Base-by-base conservation (phyloP, 2,329 filamentous ascomycete genomes). In the Zasmidium angulare region DNA sequence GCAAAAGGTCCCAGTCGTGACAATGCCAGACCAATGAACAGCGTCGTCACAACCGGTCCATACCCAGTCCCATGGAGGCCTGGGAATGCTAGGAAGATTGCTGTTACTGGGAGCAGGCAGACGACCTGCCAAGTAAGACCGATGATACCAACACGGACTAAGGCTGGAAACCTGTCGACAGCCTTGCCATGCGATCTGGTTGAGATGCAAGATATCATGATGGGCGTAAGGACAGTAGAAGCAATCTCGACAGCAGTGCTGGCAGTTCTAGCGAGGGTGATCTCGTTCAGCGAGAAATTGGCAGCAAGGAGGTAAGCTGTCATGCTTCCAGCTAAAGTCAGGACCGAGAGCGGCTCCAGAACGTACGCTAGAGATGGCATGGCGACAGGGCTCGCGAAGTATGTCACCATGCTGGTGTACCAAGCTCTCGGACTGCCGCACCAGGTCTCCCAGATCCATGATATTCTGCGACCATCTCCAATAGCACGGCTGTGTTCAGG, bases 1-100 rank as follows among this genome's bases (percentile, higher is more conserved):
- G 57, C 57, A 23, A 55, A 59, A 2, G 52, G 57, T n/a, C 57
- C 52, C 11, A 59, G 23, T 6, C 57, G 46, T 20, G 57, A 59
- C 9, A 59, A 47, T 11, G 47, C 46, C n/a, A 51, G 43, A 24
- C 26, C 40, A n/a, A 29, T n/a, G 40, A 55, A 59, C 3, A 59
- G 22, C 2, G 55, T 20, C 14, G 21, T 43, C 17, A 24, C 14
- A 2, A 59, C 14, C n/a, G 36, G n/a, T 31, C 22, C 49, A 21
- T 43, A 17, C 10, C n/a, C 46, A 23, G 47, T 21, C 4, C 29
- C 36, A 20, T 50, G 4, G 22, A 56, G 17, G 29, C 19, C 26
- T 17, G 22, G 22, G 14, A 55, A 21, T 10, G 53, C 7, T 3
- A 59, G 6, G 1, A 59, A 47, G 14, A 55, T 46, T 17, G 21